These are phyloP conservation scores for Hymenoscyphus fraxineus DNA, from an alignment of 2,329 filamentous ascomycete genomes.

Conservation along the genomic window DNA sequence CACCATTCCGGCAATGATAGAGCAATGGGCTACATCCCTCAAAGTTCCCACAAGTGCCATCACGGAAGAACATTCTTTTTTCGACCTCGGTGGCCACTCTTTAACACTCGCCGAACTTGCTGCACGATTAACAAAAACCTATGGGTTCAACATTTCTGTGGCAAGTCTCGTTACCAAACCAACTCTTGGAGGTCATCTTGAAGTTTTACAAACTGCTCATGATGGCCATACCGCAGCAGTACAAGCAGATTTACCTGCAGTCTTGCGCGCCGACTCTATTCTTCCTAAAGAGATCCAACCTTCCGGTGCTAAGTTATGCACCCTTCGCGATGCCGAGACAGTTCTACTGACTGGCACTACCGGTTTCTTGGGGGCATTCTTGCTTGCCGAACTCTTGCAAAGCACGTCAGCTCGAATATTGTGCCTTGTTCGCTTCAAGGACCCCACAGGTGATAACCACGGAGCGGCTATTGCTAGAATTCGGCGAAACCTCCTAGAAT, in stretches of 20 bases:
- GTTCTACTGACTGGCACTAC: slow-evolving; percentile 84
- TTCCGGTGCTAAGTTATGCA: slow-evolving; percentile 40
- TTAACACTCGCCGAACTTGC: slow-evolving; percentile 73
- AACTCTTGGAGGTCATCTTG: slow-evolving; percentile 68
- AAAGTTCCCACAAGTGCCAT: slow-evolving; percentile 60
- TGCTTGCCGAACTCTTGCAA: slow-evolving; percentile 69
- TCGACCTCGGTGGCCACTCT: slow-evolving; percentile 77
- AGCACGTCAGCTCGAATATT: slow-evolving; percentile 51
- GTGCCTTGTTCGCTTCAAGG: slow-evolving; percentile 72
- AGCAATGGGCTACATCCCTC: slow-evolving; percentile 68
- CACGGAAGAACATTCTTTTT: slow-evolving; percentile 71
- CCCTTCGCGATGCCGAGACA: slow-evolving; percentile 43
- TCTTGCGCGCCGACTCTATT: slow-evolving; percentile 62
- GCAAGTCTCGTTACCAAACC: slow-evolving; percentile 67
- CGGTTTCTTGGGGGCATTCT: slow-evolving; percentile 79
- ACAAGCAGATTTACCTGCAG: slow-evolving; percentile 69
- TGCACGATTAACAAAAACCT: slow-evolving; percentile 63
- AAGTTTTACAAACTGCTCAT: slow-evolving; percentile 65
- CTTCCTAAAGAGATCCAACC: slow-evolving; percentile 68
- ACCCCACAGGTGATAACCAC: slow-evolving; percentile 60
- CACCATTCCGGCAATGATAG: slow-evolving; percentile 61
- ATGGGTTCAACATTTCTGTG: slow-evolving; percentile 70
- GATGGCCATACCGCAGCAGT: slow-evolving; percentile 72
- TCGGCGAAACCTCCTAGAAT: slow-evolving; percentile 71
- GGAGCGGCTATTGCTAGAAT: slow-evolving; percentile 68